These are phyloP conservation scores for Colletotrichum higginsianum DNA, from an alignment of 2,329 filamentous ascomycete species.

Conservation along the genomic window DNA sequence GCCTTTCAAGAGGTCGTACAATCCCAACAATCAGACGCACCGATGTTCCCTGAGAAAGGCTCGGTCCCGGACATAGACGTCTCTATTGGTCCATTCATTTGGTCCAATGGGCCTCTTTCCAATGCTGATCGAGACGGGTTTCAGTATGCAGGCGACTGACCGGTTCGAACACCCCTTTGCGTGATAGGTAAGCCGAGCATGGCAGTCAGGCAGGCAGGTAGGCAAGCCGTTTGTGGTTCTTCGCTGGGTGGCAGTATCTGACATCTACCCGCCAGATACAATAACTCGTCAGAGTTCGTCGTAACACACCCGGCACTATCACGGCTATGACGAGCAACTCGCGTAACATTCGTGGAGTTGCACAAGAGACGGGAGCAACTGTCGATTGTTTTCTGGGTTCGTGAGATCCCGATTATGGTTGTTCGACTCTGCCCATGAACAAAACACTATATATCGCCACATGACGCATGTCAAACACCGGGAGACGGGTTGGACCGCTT, in stretches of 20 bases:
- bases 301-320: background rate
- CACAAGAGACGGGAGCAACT: constrained; percentile 20
- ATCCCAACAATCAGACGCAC: background rate
- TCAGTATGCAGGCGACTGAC: background rate
- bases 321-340: background rate
- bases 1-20: constrained; percentile 2
- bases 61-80: background rate
- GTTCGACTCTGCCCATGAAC: background rate
- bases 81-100: background rate
- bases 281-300: background rate
- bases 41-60: background rate
- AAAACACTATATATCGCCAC: background rate
- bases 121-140: background rate
- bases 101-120: background rate
- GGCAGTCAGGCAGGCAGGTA: background rate
- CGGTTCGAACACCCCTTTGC: background rate
- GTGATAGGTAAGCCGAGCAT: background rate
- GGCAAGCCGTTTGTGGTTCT: background rate
- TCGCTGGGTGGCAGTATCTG: background rate
- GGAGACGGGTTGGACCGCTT: background rate
- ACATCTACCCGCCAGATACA: no score
- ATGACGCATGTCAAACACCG: background rate
- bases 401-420: background rate
- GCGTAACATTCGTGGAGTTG: background rate
- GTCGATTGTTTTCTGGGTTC: background rate